These are phyloP conservation scores for Candida sanyaensis DNA, from an alignment of 1,139 yeast species.

Conservation along the genomic window DNA sequence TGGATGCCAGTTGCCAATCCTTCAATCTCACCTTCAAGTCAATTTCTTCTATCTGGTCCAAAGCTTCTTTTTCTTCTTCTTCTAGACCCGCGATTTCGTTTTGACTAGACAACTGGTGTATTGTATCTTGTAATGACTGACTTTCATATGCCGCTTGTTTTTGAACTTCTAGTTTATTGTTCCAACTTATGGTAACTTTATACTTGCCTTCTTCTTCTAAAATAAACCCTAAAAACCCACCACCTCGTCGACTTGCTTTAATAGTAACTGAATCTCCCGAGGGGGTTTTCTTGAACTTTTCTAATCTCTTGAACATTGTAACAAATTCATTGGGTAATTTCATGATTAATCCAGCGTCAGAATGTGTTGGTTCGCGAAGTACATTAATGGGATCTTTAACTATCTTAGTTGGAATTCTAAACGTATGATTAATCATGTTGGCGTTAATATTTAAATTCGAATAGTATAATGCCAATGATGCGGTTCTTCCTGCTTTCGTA, in stretches of 20 bases:
- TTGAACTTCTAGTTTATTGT: conserved; percentile 42
- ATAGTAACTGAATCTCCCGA: conserved; percentile 35
- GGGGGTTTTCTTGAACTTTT: conserved; percentile 50
- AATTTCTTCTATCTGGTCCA: conserved; percentile 24
- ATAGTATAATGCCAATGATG: conserved; percentile 55
- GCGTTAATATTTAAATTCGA: conserved; percentile 33
- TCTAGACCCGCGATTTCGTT: conserved; percentile 4
- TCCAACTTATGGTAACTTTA: conserved; percentile 60
- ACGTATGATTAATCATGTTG: conserved; percentile 53
- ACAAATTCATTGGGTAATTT: conserved; percentile 50
- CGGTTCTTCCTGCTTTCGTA: conserved; percentile 39
- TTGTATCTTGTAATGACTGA: conserved; percentile 22
- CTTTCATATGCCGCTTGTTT: conserved; percentile 25
- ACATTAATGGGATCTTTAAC: conserved; percentile 48
- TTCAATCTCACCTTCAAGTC: conserved; percentile 46
- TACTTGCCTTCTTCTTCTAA: conserved; percentile 56
- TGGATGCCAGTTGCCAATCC: conserved; percentile 62
- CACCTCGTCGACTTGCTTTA: conserved; percentile 33
- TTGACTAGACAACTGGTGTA: conserved; percentile 2
- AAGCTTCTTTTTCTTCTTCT: conserved; percentile 13
- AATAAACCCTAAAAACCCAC: conserved; percentile 48
- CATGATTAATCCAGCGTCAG: conserved; percentile 50
- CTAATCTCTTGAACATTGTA: conserved; percentile 53
- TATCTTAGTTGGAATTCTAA: conserved; percentile 58
- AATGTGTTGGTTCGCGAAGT: conserved; percentile 50